phyloP scores from a whole-genome alignment of 805 yeast species.

The Hanseniaspora lindneri region DNA sequence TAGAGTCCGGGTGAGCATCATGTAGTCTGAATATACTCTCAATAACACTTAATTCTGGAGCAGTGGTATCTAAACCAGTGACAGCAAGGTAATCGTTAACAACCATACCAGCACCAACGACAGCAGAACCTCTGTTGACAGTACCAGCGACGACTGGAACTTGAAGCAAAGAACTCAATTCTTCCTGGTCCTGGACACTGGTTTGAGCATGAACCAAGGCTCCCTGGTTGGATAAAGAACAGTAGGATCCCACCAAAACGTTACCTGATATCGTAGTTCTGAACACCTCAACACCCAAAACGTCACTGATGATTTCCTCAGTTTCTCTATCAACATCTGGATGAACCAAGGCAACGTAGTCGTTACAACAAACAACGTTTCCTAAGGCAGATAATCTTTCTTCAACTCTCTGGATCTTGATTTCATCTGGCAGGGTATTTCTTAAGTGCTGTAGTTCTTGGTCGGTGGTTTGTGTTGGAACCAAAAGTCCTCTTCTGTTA shows the following conservation, averaged over 20 bases:
- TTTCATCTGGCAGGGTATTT: conserved; percentile 89
- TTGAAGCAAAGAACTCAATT: conserved; percentile 84
- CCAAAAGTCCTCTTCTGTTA: conserved; percentile 91
- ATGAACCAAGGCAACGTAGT: conserved; percentile 96
- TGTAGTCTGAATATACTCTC: conserved; percentile 92
- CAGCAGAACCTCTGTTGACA: conserved; percentile 92
- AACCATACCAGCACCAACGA: conserved; percentile 97
- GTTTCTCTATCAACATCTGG: conserved; percentile 99
- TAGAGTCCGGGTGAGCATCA: conserved; percentile 80
- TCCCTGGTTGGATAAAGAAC: conserved; percentile 91
- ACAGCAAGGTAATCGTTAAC: conserved; percentile 98
- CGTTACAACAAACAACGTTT: conserved; percentile 96
- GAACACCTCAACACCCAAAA: conserved; percentile 95
- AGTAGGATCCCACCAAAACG: conserved; percentile 92
- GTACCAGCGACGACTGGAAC: conserved; percentile 98
- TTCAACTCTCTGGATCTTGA: conserved; percentile 94
- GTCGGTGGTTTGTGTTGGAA: conserved; percentile 95
- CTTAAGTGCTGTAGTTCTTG: conserved; percentile 96
- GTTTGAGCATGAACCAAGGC: conserved; percentile 98
- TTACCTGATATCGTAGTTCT: conserved; percentile 98
- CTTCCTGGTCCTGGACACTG: conserved; percentile 95
- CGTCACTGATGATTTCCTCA: conserved; percentile 95
- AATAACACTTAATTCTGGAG: conserved; percentile 92
- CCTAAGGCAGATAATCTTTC: conserved; percentile 95
- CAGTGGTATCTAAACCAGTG: conserved; percentile 93